These are phyloP conservation scores for Madurella mycetomatis DNA, from an alignment of 2,329 filamentous ascomycete genomes.

Conservation along the genomic window DNA sequence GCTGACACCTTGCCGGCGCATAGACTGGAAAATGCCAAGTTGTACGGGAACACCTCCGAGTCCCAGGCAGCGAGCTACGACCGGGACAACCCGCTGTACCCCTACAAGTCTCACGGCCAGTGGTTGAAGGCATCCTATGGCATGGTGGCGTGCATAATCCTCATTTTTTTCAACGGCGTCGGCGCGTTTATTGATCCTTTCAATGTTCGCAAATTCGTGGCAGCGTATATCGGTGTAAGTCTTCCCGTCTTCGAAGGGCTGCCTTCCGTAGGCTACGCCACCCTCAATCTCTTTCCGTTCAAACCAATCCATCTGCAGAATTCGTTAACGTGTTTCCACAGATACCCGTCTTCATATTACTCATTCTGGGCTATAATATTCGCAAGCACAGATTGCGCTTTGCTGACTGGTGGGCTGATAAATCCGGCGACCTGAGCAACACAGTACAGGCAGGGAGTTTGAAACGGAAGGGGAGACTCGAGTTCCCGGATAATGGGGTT, in stretches of 20 bases:
- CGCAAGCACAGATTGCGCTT: conserved; percentile 34
- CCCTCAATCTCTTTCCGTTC: too few relatives aligned
- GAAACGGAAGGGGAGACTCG: conserved; percentile 34
- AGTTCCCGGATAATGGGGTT: conserved; percentile 33
- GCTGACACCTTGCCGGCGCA: not conserved
- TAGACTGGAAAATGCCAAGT: conserved; percentile 36
- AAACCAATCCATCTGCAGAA: too few relatives aligned
- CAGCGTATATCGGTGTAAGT: conserved; percentile 39
- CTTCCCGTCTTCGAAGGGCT: not conserved
- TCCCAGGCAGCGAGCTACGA: conserved; percentile 33
- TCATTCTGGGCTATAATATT: conserved; percentile 37
- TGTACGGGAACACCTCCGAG: conserved; percentile 36
- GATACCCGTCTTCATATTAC: conserved; percentile 35
- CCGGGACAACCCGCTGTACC: conserved; percentile 33
- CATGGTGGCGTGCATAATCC: conserved; percentile 30
- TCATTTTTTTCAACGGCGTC: conserved; percentile 35
- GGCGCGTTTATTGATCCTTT: conserved; percentile 35
- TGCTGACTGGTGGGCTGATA: conserved; percentile 33
- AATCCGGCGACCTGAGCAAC: conserved; percentile 35
- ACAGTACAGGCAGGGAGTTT: conserved; percentile 34
- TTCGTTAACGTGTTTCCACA: conserved; percentile 6
- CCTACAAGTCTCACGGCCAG: conserved; percentile 37
- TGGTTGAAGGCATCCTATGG: conserved; percentile 37
- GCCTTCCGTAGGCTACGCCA: not conserved
- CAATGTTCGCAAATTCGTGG: conserved; percentile 33